phyloP scores from a whole-genome alignment of 1,284 basidiomycete genomes.

The Boletus semigastroideus region DNA sequence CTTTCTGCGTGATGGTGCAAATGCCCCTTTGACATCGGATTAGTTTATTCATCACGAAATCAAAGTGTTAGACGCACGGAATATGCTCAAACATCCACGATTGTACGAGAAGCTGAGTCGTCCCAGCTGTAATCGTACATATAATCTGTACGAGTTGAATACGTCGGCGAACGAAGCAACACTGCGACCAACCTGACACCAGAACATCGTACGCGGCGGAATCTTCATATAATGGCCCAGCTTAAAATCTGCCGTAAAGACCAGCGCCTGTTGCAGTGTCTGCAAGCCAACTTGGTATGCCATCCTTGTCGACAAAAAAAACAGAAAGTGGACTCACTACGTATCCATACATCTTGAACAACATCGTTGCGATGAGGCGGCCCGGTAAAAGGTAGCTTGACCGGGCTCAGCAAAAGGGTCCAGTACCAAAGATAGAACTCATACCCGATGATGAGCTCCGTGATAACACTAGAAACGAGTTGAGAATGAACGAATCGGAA shows the following conservation, averaged over 20 bases:
- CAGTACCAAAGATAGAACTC: background rate
- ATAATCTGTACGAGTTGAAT: constrained; percentile 27
- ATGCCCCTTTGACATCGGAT: constrained; percentile 19
- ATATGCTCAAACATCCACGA: constrained; percentile 43
- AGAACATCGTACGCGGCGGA: constrained; percentile 44
- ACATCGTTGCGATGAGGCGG: constrained; percentile 41
- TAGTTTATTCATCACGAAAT: background rate
- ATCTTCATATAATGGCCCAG: constrained; percentile 52
- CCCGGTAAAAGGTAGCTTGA: constrained; percentile 36
- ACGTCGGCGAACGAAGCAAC: too few species aligned
- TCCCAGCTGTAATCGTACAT: constrained; percentile 41
- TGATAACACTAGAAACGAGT: constrained; percentile 33
- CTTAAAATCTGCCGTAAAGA: constrained; percentile 44
- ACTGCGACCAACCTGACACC: constrained; percentile 30
- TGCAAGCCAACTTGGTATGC: constrained; percentile 1
- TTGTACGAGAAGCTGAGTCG: constrained; percentile 40
- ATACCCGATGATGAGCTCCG: constrained; percentile 47
- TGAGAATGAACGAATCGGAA: background rate
- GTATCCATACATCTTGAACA: constrained; percentile 37
- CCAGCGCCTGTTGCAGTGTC: constrained; percentile 37
- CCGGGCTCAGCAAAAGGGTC: background rate
- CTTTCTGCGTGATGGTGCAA: constrained; percentile 29
- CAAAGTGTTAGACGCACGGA: constrained; percentile 9
- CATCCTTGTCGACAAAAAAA: background rate
- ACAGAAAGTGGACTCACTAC: constrained; percentile 32